Base-by-base conservation (phyloP, 2,329 filamentous ascomycete genomes). In the Alternaria sp. region DNA sequence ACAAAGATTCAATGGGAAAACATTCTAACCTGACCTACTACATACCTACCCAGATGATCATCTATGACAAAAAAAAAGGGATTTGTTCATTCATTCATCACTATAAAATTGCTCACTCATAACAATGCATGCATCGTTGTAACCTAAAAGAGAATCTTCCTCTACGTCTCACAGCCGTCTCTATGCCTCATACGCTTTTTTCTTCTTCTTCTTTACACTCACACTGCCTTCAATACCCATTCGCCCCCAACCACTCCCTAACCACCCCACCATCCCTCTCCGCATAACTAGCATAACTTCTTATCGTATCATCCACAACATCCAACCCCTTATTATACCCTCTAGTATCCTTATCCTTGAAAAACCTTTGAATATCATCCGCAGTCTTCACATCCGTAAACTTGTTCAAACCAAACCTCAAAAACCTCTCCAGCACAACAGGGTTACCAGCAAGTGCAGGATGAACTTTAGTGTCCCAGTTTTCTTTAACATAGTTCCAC, bases 351-450 rank as follows among this genome's bases (percentile, higher is more conserved):
- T 94, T 97, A 72, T 87, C 86, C 70, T 87, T 85, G 84, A 98
- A 99, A 85, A 99, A 99, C 3, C 81, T 78, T 51, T 89, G 85
- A 71, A 99, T 95, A 55, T 97, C 93, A 66, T 88, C 84, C 64
- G 92, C 86, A 16, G 88, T 85, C 64, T 86, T 85, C 14, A 84
- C 81, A 70, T 93, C 89, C 3, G 92, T 87, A 77, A 96, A 98
- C 75, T 92, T 91, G 72, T 87, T 88, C 68, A 99, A 82, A 45
- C 89, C 89, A 68, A 91, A 84, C 69, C 92, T 89, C 70, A 99
- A 82, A 81, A 97, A 97, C 49, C 94, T 89, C 81, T 99, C 94
- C 16, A 97, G 84, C 3, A 97, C 88, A 30, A 97, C 90, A 65
- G 93, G 91, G 81, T 97, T 97, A 43, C 85, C 84, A 76, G 87